Percentiles rank a stretch among this genome's conserved stretches.
Conservation (phyloP, 352 stramenopile genomes). For the Phytopythium aichiense region DNA sequence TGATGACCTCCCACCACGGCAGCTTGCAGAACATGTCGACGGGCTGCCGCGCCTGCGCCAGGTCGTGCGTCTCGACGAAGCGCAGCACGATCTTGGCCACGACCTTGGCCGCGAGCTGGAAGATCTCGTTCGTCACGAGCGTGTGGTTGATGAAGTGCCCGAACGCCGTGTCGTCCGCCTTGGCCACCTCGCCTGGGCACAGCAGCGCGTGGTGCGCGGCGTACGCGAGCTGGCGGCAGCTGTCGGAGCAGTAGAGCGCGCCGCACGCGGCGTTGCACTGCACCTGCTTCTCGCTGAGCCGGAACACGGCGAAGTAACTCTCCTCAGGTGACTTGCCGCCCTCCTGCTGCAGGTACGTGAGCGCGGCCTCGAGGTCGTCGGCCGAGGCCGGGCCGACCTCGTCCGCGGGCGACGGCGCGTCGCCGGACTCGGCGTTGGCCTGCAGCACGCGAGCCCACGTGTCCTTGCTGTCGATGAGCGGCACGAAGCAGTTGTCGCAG, state of each 20-base stretch:
- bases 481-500: slow-evolving; percentile 80
- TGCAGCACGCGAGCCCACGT: slow-evolving; percentile 53
- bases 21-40: slow-evolving; percentile 90
- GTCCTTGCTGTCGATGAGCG: slow-evolving; percentile 57
- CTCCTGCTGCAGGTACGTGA: slow-evolving; percentile 62
- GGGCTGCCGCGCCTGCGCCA: slow-evolving; percentile 42
- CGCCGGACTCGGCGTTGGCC: slow-evolving; percentile 31
- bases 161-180: slow-evolving; percentile 56
- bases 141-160: slow-evolving; percentile 78
- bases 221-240: slow-evolving; percentile 66
- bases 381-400: slow-evolving; percentile 29
- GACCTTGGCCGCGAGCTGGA: slow-evolving; percentile 89
- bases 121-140: slow-evolving; percentile 91
- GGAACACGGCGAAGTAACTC: slow-evolving; percentile 73
- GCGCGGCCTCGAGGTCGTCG: slow-evolving; percentile 51
- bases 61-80: slow-evolving; percentile 53
- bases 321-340: slow-evolving; percentile 57
- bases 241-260: slow-evolving; percentile 81
- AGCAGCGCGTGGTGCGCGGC: slow-evolving; percentile 77
- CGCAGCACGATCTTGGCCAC: slow-evolving; percentile 65
- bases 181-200: slow-evolving; percentile 32
- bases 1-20: slow-evolving; percentile 89
- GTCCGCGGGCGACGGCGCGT: slow-evolving; percentile 37
- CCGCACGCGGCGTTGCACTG: slow-evolving; percentile 52
- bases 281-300: slow-evolving; percentile 46